These are phyloP conservation scores for Scortechinia acanthostroma DNA, from an alignment of 2,329 filamentous ascomycete species.

Conservation along the genomic window DNA sequence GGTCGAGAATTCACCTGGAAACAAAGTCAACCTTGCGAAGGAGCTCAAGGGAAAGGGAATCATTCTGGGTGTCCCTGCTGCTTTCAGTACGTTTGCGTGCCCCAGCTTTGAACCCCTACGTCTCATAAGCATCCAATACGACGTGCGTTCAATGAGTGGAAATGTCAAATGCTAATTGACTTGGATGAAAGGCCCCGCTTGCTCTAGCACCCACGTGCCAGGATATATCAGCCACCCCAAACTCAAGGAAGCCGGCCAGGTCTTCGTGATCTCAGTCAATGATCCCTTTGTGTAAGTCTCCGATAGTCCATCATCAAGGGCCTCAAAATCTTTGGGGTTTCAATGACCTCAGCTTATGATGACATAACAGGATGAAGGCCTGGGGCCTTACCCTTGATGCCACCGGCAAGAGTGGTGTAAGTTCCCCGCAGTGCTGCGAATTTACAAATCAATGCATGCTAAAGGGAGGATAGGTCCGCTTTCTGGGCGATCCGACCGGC, in stretches of 20 bases:
- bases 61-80: constrained; percentile 78
- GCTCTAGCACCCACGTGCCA: constrained; percentile 70
- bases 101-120: constrained; percentile 29
- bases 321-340: constrained; percentile 3
- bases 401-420: constrained; percentile 65
- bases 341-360: constrained; percentile 5
- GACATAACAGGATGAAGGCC: constrained; percentile 68
- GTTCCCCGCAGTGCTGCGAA: constrained; percentile 20
- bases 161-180: constrained; percentile 3
- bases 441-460: neutral
- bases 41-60: constrained; percentile 72
- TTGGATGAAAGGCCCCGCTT: constrained; percentile 40
- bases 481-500: constrained; percentile 75
- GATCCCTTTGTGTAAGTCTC: constrained; percentile 80
- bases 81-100: constrained; percentile 44
- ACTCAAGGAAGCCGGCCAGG: constrained; percentile 72
- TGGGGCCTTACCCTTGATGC: constrained; percentile 78
- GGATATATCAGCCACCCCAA: constrained; percentile 76
- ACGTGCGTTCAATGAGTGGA: neutral
- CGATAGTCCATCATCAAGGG: neutral
- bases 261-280: constrained; percentile 89
- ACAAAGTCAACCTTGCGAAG: constrained; percentile 79
- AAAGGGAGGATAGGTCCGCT: constrained; percentile 59
- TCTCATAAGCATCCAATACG: constrained; percentile 34
- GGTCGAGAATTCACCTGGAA: constrained; percentile 79